Evolutionary conservation across 2,329 filamentous ascomycete species (phyloP).

Genomic region (Lachnellula suecica): DNA sequence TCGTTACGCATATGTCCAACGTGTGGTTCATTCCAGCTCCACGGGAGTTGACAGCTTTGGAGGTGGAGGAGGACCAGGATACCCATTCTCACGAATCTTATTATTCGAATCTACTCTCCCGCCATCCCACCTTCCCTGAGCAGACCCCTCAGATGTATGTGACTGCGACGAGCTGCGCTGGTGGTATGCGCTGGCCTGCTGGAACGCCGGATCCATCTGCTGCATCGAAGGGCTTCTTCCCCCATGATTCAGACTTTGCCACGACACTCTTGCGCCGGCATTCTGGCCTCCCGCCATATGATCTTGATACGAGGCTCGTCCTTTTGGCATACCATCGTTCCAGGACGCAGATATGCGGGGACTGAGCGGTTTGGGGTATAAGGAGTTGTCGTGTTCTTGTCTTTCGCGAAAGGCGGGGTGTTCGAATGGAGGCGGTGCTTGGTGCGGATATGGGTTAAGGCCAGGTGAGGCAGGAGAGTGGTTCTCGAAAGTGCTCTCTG

Average conservation of each 20-base stretch:
- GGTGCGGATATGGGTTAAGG: not conserved
- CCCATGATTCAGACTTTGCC: constrained; percentile 5
- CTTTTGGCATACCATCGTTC: not conserved
- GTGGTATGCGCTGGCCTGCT: constrained; percentile 2
- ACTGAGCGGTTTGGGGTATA: constrained; percentile 14
- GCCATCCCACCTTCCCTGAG: not conserved
- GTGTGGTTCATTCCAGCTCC: constrained; percentile 1
- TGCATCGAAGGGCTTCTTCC: constrained; percentile 6
- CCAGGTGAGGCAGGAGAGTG: not conserved
- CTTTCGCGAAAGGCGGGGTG: not conserved
- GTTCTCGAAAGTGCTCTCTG: not conserved
- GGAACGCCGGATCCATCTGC: not conserved
- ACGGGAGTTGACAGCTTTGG: not conserved
- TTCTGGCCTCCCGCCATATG: constrained; percentile 1
- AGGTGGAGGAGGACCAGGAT: not conserved
- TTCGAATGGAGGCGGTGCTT: not conserved
- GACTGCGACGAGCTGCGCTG: not conserved
- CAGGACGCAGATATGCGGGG: constrained; percentile 5
- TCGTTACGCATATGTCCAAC: not conserved
- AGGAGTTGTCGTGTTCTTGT: constrained; percentile 1
- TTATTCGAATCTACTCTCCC: not conserved
- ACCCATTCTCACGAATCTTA: too few species aligned
- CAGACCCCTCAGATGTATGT: not conserved
- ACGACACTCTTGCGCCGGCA: constrained; percentile 8
- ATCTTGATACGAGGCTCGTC: constrained; percentile 2